A percentile compares a stretch with the other conserved stretches of the same genome.
Conservation (phyloP, 83 land plant species). For the Picea engelmannii region DNA sequence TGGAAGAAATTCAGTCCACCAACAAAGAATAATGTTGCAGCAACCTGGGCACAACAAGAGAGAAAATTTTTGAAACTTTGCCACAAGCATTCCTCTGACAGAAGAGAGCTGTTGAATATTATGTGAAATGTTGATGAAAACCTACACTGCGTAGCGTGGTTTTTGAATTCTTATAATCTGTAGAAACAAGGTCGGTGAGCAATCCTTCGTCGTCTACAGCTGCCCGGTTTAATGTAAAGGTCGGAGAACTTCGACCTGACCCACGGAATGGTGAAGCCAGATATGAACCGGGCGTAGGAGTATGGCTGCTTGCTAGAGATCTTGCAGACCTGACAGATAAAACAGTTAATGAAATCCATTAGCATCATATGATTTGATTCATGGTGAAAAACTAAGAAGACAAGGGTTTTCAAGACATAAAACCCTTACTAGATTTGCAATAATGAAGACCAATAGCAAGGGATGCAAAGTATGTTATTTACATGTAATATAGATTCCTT, state of each 20-base stretch:
- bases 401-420: no score
- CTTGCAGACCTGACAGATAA: slow-evolving; percentile 45
- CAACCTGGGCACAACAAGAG: slow-evolving; percentile 17
- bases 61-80: no score
- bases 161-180: slow-evolving; percentile 15
- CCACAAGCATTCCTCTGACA: no score
- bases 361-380: no score
- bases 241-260: slow-evolving; percentile 2
- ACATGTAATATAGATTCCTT: no score
- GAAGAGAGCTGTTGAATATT: no score
- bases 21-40: slow-evolving; percentile 19
- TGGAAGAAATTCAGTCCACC: background rate
- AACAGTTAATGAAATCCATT: no score
- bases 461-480: no score
- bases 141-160: slow-evolving; percentile 19
- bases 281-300: slow-evolving; percentile 37
- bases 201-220: slow-evolving; percentile 1
- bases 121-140: no score
- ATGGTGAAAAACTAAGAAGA: no score
- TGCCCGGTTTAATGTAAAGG: background rate
- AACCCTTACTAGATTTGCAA: no score
- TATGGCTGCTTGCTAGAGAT: slow-evolving; percentile 45
- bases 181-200: slow-evolving; percentile 13
- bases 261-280: slow-evolving; percentile 1
- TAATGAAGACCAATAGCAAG: no score